phyloP scores from a whole-genome alignment of 2,329 filamentous ascomycete genomes.

The Diplodia intermedia region DNA sequence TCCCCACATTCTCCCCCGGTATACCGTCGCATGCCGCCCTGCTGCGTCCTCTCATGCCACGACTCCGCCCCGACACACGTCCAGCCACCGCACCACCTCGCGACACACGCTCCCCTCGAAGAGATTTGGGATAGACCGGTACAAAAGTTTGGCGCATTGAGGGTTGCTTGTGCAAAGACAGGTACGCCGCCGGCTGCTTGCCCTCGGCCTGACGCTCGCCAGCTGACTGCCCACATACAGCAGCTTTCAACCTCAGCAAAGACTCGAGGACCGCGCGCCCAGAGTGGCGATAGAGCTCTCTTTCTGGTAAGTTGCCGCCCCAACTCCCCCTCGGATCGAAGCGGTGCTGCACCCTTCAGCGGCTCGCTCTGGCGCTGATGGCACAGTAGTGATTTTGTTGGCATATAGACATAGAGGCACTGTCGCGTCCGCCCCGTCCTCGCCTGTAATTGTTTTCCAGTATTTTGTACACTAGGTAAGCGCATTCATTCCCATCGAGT shows the following conservation, averaged over 20 bases:
- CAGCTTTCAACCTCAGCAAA: constrained; percentile 26
- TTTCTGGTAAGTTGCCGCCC: constrained; percentile 24
- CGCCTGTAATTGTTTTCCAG: constrained; percentile 27
- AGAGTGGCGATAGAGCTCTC: constrained; percentile 30
- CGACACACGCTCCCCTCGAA: constrained; percentile 33
- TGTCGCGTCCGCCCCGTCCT: constrained; percentile 24
- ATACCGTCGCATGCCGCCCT: constrained; percentile 32
- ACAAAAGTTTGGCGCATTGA: constrained; percentile 49
- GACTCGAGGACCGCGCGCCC: constrained; percentile 21
- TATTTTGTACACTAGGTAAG: constrained; percentile 33
- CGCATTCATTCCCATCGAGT: background rate
- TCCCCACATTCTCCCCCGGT: constrained; percentile 25
- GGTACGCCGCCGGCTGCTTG: constrained; percentile 7
- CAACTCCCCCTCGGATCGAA: constrained; percentile 18
- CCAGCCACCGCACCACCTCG: constrained; percentile 29
- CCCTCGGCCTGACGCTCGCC: background rate
- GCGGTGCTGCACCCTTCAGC: constrained; percentile 30
- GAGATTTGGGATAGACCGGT: constrained; percentile 53
- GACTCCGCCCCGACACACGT: constrained; percentile 33
- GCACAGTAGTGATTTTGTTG: constrained; percentile 33
- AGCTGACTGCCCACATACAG: constrained; percentile 22
- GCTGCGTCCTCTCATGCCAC: constrained; percentile 32
- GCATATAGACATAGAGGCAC: constrained; percentile 31
- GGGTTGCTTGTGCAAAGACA: constrained; percentile 27
- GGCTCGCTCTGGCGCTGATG: constrained; percentile 31